Conservation (phyloP, 129 eudicot species). For the carrot (Daucus carota) region DH1_v3.0 NC_030381.2:44824001-44824500, state of each 20-base stretch:
- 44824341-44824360: slow-evolving; percentile 27
- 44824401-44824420: slow-evolving; percentile 20
- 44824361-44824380: slow-evolving; percentile 26
- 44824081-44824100: slow-evolving; percentile 34
- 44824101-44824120: slow-evolving; percentile 33
- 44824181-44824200: slow-evolving; percentile 46
- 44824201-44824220: slow-evolving; percentile 25
- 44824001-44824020: slow-evolving; percentile 14
- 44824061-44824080: slow-evolving; percentile 21
- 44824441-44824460: slow-evolving; percentile 17
- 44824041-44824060: slow-evolving; percentile 32
- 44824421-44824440: slow-evolving; percentile 12
- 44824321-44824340: slow-evolving; percentile 25
- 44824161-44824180: slow-evolving; percentile 34
- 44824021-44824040: slow-evolving; percentile 17
- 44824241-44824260: slow-evolving; percentile 43
- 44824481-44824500: slow-evolving; percentile 23
- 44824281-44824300: slow-evolving; percentile 27
- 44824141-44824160: slow-evolving; percentile 26
- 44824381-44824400: slow-evolving; percentile 21
- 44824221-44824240: slow-evolving; percentile 41
- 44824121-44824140: slow-evolving; percentile 38
- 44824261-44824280: slow-evolving; percentile 28
- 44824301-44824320: slow-evolving; percentile 41
- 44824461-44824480: slow-evolving; percentile 21